Evolutionary conservation across 352 stramenopile genomes (phyloP).

Genomic region (Phytophthora fragariae): DNA sequence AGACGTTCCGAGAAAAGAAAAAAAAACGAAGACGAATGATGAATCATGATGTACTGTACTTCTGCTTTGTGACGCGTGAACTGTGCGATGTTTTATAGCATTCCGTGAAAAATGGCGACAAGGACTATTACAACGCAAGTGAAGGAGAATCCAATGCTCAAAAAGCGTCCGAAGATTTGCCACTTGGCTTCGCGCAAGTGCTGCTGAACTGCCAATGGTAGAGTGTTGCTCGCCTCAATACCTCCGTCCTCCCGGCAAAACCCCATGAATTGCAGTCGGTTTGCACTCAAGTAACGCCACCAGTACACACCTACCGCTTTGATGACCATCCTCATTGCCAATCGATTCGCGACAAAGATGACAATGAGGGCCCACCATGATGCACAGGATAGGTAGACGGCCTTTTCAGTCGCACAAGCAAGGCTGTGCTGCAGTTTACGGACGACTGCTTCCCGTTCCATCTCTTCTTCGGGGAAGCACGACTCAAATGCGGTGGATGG

Average conservation of each 20-base stretch:
- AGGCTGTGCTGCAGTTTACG: conserved; percentile 47
- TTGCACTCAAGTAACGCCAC: conserved; percentile 67
- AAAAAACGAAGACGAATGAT: not conserved
- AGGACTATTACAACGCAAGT: conserved; percentile 23
- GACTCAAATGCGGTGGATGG: conserved; percentile 26
- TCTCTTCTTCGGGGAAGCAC: conserved; percentile 32
- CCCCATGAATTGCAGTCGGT: conserved; percentile 60
- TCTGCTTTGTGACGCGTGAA: not conserved
- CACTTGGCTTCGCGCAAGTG: conserved; percentile 54
- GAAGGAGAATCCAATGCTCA: conserved; percentile 37
- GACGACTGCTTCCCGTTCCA: conserved; percentile 29
- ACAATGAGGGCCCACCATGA: conserved; percentile 75
- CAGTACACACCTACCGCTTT: conserved; percentile 50
- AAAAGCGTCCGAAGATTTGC: conserved; percentile 44
- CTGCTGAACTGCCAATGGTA: conserved; percentile 47
- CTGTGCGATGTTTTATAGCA: conserved; percentile 12
- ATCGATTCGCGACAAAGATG: conserved; percentile 53
- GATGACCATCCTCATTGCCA: conserved; percentile 56
- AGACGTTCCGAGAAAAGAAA: conserved; percentile 6
- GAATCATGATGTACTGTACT: not conserved
- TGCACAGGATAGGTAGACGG: conserved; percentile 62
- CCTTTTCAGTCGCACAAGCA: conserved; percentile 59
- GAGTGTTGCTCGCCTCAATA: conserved; percentile 42
- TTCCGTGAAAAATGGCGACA: conserved; percentile 26
- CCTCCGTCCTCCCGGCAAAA: conserved; percentile 64